A percentile compares a stretch with the other conserved stretches of the same genome.
These are phyloP conservation scores for Cyberlindnera saturnus DNA, from an alignment of 805 yeast genomes.

Conservation along the genomic window DNA sequence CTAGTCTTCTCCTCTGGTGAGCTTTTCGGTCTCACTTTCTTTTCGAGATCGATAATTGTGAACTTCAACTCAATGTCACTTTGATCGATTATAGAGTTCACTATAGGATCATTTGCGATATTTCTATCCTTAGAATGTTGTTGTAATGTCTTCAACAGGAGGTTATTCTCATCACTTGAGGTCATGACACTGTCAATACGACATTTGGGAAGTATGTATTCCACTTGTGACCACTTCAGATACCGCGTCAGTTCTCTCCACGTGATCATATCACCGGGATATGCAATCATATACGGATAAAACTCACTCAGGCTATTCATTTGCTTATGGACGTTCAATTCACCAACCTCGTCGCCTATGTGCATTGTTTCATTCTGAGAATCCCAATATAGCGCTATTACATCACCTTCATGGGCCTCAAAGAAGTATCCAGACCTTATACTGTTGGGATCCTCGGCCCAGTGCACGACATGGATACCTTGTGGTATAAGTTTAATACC, in stretches of 20 bases:
- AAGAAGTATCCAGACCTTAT: slow-evolving; percentile 36
- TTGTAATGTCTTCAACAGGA: slow-evolving; percentile 32
- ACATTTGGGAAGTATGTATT: slow-evolving; percentile 23
- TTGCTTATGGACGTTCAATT: slow-evolving; percentile 25
- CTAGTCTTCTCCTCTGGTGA: slow-evolving; percentile 38
- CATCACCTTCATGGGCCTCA: slow-evolving; percentile 28
- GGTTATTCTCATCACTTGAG: slow-evolving; percentile 42
- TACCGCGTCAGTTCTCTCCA: slow-evolving; percentile 24
- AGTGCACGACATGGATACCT: slow-evolving; percentile 53
- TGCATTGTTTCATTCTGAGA: slow-evolving; percentile 26
- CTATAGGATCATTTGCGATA: slow-evolving; percentile 25
- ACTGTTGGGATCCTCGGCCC: slow-evolving; percentile 33
- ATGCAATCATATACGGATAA: slow-evolving; percentile 35
- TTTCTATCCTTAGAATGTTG: slow-evolving; percentile 23
- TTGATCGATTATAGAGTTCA: slow-evolving; percentile 28
- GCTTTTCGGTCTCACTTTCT: slow-evolving; percentile 31
- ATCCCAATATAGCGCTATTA: slow-evolving; percentile 34
- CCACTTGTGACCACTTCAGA: slow-evolving; percentile 24
- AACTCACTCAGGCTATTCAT: slow-evolving; percentile 25
- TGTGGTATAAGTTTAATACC: slow-evolving; percentile 47
- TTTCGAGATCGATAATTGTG: slow-evolving; percentile 36
- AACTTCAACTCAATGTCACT: slow-evolving; percentile 33
- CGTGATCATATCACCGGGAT: slow-evolving; percentile 27
- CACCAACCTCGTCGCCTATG: slow-evolving; percentile 25
- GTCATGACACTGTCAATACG: slow-evolving; percentile 39